Percentiles rank a stretch among this genome's conserved stretches.
Evolutionary conservation across 176 grass and related monocot genomes (phyloP).

Genomic region (Aegilops speltoides): DNA sequence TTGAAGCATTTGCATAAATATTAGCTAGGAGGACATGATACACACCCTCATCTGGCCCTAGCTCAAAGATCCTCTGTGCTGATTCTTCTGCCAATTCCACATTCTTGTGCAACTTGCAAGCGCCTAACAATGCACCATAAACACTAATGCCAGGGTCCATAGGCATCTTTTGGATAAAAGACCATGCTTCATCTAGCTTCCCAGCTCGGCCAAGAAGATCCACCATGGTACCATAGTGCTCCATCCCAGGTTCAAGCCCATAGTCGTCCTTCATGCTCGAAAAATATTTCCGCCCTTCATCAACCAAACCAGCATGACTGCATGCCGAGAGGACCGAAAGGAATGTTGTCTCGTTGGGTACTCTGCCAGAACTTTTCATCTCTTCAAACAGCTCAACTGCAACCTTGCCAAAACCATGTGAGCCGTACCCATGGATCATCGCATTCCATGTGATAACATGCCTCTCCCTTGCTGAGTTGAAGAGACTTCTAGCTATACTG

Average conservation of each 20-base stretch:
- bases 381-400: slow-evolving; percentile 52
- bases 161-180: slow-evolving; percentile 31
- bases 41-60: slow-evolving; percentile 57
- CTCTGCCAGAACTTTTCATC: slow-evolving; percentile 40
- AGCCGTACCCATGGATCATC: slow-evolving; percentile 65
- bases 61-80: slow-evolving; percentile 59
- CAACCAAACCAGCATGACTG: slow-evolving; percentile 54
- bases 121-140: slow-evolving; percentile 66
- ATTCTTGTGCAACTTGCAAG: slow-evolving; percentile 73
- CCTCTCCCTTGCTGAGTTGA: slow-evolving; percentile 33
- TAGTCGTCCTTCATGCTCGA: slow-evolving; percentile 45
- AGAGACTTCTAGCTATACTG: slow-evolving; percentile 45
- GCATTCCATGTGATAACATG: slow-evolving; percentile 69
- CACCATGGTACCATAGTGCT: slow-evolving; percentile 69
- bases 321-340: slow-evolving; percentile 53
- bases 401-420: slow-evolving; percentile 50
- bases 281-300: too few relatives aligned
- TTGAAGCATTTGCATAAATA: slow-evolving; percentile 72
- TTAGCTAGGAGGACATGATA: slow-evolving; percentile 83
- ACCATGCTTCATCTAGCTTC: slow-evolving; percentile 61
- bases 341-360: slow-evolving; percentile 51
- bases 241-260: slow-evolving; percentile 49
- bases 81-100: slow-evolving; percentile 61
- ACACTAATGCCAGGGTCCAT: slow-evolving; percentile 58
- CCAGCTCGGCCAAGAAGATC: slow-evolving; percentile 64